Evolutionary conservation across 805 yeast genomes (phyloP), one percentile per base, ranked within the genome.

Genomic region (Candida easanensis): DNA sequence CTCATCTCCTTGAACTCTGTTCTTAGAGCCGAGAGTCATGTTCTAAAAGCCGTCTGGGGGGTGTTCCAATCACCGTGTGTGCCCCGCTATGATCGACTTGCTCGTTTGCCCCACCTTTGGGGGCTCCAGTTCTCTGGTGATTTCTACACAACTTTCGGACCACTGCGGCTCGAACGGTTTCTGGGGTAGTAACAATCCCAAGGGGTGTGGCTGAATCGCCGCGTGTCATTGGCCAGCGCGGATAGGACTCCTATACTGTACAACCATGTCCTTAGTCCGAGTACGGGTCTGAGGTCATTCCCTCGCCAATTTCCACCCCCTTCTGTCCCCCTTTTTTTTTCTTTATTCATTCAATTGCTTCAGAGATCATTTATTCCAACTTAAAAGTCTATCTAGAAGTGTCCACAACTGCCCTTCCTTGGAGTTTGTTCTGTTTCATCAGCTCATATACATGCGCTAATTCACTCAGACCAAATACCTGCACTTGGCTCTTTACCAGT

Each of bases 351-450:
- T 9, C 26, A 23, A 9, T 11, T 9, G 26, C 26, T 23, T 23
- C 11, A 11, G 26, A 23, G 8, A 9, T 22, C 37, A 13, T 14
- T 15, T 8, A n/a, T 20, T 18, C 6, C 25, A 13, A 33, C 19
- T n/a, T 33, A 20, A 13, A 8, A 5, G 25, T 33, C 25, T 66
- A 80, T 64, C 79, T 78, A 44, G 77, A 62, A 25, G 86, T 82
- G 68, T 88, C 96, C 48, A 88, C 80, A 42, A 88, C 96, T 57
- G 82, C 80, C 68, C 96, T 79, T 51, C 96, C 96, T 51, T 63
- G 48, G 48, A 78, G 70, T 61, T 73, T 69, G 43, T 77, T 77
- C 49, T 70, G 59, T 57, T 73, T 77, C 83, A 78, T 77, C 63
- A 74, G 61, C 36, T 71, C 70, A 63, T 72, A 78, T 41, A 76